phyloP scores from a whole-genome alignment of 2,329 filamentous ascomycete species.

The Stagonosporopsis vannaccii region DNA sequence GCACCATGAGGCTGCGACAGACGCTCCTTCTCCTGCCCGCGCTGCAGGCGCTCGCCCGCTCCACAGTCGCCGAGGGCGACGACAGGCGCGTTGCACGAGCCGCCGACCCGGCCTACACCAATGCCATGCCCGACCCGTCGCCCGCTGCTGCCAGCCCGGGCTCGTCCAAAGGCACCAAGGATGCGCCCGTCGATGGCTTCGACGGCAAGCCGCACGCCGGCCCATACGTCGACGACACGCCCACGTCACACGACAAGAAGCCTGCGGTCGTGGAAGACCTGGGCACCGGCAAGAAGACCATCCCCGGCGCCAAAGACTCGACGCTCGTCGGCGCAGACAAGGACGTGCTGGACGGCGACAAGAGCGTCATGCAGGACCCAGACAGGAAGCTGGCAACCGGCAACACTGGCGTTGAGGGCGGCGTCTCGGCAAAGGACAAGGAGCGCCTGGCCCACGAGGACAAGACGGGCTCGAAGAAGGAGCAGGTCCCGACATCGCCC shows the following conservation, averaged over 20 bases:
- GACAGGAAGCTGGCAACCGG: constrained; percentile 77
- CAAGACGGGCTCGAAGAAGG: constrained; percentile 68
- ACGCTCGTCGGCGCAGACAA: constrained; percentile 45
- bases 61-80: constrained; percentile 48
- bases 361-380: constrained; percentile 94
- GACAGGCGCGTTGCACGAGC: constrained; percentile 41
- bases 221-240: constrained; percentile 70
- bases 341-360: constrained; percentile 59
- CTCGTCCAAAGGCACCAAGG: constrained; percentile 66
- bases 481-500: constrained; percentile 81
- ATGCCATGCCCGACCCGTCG: constrained; percentile 31
- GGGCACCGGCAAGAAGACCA: constrained; percentile 41
- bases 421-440: constrained; percentile 87
- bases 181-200: constrained; percentile 88
- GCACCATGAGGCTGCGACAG: constrained; percentile 66
- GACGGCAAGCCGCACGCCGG: constrained; percentile 94
- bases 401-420: constrained; percentile 88
- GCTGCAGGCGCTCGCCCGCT: constrained; percentile 63
- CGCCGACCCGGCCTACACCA: constrained; percentile 34
- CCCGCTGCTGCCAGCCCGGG: constrained; percentile 31
- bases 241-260: constrained; percentile 40
- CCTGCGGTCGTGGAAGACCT: constrained; percentile 49
- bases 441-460: constrained; percentile 73
- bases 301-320: constrained; percentile 28
- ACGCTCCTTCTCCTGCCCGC: constrained; percentile 65